Percentiles rank a stretch among this genome's conserved stretches.
phyloP scores from a whole-genome alignment of 257 asterid species.

The Verbena officinalis region DNA sequence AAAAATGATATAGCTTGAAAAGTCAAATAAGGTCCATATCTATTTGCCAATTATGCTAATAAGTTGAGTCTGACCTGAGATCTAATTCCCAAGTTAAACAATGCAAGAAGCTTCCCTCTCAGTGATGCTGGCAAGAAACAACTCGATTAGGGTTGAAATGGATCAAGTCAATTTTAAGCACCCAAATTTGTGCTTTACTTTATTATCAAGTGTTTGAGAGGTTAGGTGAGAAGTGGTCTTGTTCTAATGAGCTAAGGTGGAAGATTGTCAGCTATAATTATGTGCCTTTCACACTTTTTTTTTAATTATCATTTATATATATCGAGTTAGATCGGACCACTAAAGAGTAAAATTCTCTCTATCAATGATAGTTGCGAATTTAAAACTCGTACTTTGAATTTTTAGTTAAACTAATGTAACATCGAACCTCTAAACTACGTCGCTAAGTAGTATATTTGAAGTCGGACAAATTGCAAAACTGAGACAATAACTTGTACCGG shows the following conservation, averaged over 20 bases:
- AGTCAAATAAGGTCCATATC: constrained; percentile 30
- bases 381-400: too few species aligned
- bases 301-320: background rate
- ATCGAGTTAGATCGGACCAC: too few species aligned
- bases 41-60: constrained; percentile 2
- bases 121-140: constrained; percentile 7
- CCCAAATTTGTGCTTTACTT: constrained; percentile 32
- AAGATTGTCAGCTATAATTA: constrained; percentile 30
- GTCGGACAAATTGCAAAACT: too few species aligned
- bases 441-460: too few species aligned
- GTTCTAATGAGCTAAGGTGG: constrained; percentile 9
- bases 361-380: too few species aligned
- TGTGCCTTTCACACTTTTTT: constrained; percentile 19
- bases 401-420: too few species aligned
- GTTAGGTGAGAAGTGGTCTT: constrained; percentile 39
- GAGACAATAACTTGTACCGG: too few species aligned
- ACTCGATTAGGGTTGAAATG: constrained; percentile 8
- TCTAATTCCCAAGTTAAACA: constrained; percentile 10
- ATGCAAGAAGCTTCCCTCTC: constrained; percentile 28
- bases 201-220: constrained; percentile 29
- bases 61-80: constrained; percentile 33
- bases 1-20: constrained; percentile 11
- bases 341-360: too few species aligned
- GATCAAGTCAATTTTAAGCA: constrained; percentile 45
- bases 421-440: too few species aligned